Conservation (phyloP, 805 yeast genomes). For the Lachancea meyersii region DNA sequence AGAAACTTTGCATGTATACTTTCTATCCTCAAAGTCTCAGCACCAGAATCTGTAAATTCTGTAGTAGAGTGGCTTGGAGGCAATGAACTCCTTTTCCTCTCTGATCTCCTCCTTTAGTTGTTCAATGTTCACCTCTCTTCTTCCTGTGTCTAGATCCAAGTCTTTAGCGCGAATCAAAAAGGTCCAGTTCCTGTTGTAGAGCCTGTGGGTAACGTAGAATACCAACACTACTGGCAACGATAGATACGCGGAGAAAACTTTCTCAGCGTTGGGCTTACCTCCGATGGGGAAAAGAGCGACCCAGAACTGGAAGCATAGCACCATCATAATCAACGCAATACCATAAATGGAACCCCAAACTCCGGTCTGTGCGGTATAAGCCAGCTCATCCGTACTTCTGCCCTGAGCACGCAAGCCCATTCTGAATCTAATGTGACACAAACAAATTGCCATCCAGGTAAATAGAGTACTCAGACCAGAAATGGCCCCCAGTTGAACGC, state of each 20-base stretch:
- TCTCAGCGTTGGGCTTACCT: constrained; percentile 43
- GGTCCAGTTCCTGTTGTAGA: constrained; percentile 41
- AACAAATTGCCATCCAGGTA: constrained; percentile 57
- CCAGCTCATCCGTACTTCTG: constrained; percentile 59
- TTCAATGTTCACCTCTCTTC: constrained; percentile 52
- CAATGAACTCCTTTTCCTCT: constrained; percentile 41
- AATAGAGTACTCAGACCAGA: too few relatives aligned
- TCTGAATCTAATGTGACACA: constrained; percentile 59
- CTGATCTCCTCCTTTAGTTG: constrained; percentile 45
- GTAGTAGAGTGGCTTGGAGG: constrained; percentile 42
- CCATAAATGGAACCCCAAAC: constrained; percentile 60
- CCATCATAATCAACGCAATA: constrained; percentile 46
- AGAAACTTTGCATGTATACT: too few relatives aligned
- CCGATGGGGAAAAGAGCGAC: constrained; percentile 68
- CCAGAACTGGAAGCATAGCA: constrained; percentile 76
- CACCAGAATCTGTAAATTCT: constrained; percentile 44
- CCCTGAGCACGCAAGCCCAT: constrained; percentile 59
- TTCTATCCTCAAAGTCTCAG: too few relatives aligned
- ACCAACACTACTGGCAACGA: constrained; percentile 57
- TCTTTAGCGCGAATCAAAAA: constrained; percentile 40
- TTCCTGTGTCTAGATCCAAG: constrained; percentile 57
- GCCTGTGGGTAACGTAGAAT: constrained; percentile 54
- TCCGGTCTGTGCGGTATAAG: constrained; percentile 64
- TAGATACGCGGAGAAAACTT: constrained; percentile 61
- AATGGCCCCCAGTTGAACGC: constrained; percentile 66